Evolutionary conservation across 208 protist genomes (phyloP), one percentile per base, ranked within the genome.

Genomic region (Angomonas ambiguus): DNA sequence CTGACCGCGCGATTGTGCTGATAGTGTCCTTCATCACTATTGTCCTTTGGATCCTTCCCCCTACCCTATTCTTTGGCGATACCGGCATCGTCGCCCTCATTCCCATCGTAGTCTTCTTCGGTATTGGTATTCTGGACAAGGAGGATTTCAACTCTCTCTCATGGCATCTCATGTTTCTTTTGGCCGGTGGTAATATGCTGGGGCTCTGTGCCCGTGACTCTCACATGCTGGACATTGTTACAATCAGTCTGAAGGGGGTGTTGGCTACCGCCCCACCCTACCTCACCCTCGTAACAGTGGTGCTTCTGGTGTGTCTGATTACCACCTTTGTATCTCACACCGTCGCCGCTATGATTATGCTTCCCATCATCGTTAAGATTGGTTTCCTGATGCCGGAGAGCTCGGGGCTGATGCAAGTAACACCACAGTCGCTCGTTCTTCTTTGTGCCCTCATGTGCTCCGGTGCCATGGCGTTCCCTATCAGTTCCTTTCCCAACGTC

Each of bases 401-500:
- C 57, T 22, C 71, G 3, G 84, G 85, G 32, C 18, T 85, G 34
- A 68, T 91, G 25, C 58, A 76, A 20, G 76, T 91, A 0, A 91
- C 91, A 16, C 87, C 88, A 33, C 75, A 87, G 60, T 83, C 82
- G 18, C 67, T 96, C 53, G 86, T 95, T n/a, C 79, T 95, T 63
- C 71, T 94, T n/a, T 82, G 77, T 22, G 77, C 91, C 4, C 64
- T 94, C 28, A 95, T 97, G 83, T 94, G 86, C 71, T 97, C 92
- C 11, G 92, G 91, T 41, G 82, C 93, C 5, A 96, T 97, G 94
- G 92, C 88, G 22, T 94, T 98, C 59, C 93, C 96, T 30, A 95
- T 97, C 74, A 96, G 91, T 51, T 96, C 89, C 10, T 98, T 98
- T 74, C 96, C 96, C 8, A 98, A 98, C 77, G 85, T 97, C 0